phyloP scores from a whole-genome alignment of 305 asterid species.

The Ajuga reptans region DNA sequence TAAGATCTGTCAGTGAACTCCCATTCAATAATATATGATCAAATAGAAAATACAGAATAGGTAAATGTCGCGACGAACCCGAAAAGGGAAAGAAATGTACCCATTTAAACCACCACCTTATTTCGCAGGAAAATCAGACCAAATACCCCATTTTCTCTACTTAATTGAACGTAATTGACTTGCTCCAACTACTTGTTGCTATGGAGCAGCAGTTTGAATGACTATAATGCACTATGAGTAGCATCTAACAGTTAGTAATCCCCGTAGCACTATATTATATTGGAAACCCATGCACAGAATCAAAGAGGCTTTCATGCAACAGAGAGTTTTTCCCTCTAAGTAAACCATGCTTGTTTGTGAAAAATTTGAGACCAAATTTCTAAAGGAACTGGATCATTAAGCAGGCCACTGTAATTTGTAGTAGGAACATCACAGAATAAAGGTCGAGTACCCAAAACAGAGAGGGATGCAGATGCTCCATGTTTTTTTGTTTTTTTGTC shows the following conservation, averaged over 20 bases:
- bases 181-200: neutral
- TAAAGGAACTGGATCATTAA: neutral
- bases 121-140: neutral
- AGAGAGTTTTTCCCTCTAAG: neutral
- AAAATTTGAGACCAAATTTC: neutral
- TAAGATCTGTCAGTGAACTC: conserved; percentile 17
- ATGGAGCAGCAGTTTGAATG: neutral
- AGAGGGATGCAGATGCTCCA: neutral
- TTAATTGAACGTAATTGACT: neutral
- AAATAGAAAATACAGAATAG: neutral
- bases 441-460: neutral
- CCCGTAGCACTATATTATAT: neutral
- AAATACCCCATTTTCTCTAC: neutral
- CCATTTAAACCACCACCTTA: neutral
- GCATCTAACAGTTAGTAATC: neutral
- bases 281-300: neutral
- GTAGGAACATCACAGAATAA: neutral
- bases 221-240: neutral
- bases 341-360: neutral
- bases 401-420: neutral
- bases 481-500: neutral
- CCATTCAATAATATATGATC: neutral
- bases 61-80: neutral
- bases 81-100: neutral
- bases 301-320: neutral